phyloP scores from a whole-genome alignment of 345 rosid genomes.

The Sisymbrium irio region DNA sequence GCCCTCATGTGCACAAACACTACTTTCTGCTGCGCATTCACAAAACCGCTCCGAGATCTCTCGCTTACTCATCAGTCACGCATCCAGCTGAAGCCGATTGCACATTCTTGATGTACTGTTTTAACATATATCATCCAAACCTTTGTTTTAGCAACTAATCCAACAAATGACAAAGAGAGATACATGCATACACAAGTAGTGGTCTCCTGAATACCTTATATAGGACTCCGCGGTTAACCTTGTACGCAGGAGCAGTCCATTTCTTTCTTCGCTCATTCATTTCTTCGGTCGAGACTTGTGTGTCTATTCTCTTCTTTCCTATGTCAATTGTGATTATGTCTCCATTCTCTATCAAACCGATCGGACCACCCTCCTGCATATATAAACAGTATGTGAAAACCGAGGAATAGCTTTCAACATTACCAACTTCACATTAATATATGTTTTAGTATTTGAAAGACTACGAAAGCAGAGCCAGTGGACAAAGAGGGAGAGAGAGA shows the following conservation, averaged over 20 bases:
- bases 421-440: not conserved
- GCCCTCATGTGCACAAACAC: conserved; percentile 46
- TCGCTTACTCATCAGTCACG: conserved; percentile 75
- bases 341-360: conserved; percentile 76
- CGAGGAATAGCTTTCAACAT: not conserved
- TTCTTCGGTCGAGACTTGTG: conserved; percentile 55
- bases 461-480: not conserved
- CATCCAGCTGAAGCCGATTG: conserved; percentile 84
- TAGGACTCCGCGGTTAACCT: conserved; percentile 67
- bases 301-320: conserved; percentile 68
- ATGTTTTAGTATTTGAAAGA: not conserved
- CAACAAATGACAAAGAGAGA: conserved; percentile 12
- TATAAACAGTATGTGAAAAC: not conserved
- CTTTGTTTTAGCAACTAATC: not conserved
- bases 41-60: conserved; percentile 27
- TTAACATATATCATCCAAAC: not conserved
- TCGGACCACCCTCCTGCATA: conserved; percentile 94
- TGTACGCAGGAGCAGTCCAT: conserved; percentile 78
- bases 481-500: not conserved
- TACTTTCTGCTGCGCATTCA: conserved; percentile 57
- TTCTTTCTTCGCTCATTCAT: conserved; percentile 64
- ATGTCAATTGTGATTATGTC: conserved; percentile 76
- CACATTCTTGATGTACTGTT: conserved; percentile 92
- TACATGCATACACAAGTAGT: not conserved
- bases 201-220: conserved; percentile 55